Base-by-base conservation (phyloP, 83 land plant species). In the Picea mariana region DNA sequence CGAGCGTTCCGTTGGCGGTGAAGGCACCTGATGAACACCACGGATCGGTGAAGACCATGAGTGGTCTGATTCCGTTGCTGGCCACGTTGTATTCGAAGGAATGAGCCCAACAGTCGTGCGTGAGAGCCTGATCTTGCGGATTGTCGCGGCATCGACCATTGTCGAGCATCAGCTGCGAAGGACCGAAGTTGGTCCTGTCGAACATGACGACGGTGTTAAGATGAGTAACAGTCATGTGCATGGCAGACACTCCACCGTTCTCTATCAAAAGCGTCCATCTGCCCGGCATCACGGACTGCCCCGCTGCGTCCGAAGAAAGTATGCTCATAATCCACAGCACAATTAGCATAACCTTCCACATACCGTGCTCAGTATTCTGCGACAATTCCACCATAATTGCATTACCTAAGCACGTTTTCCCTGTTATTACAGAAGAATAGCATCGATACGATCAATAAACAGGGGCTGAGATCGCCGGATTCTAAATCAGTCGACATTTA, bases 21-120 rank as follows among this genome's bases (percentile, higher is more conserved):
- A 89, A 83, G 7, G 88, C 79, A 65, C 96, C 96, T 5, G 93
- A 91, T 71, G 92, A 89, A 83, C 96, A 93, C 96, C 96, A 93
- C 0, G 91, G 80, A 79, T 93, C 92, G 6, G 94, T 83, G 1
- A 72, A 6, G 64, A 93, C 78, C 23, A 69, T 81, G 20, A 93
- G 87, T 1, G 93, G 88, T 31, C 94, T 82, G 12, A 93, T 38
- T 11, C 49, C 47, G 66, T 91, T 90, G 42, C 83, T 18, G n/a
- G 77, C 63, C 3, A 92, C 47, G 81, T 90, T 80, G 66, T 88
- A 89, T 76, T 88, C 93, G 5, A 90, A 79, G 17, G 95, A 94
- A 69, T 94, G 97, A 11, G 93, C 95, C 78, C 79, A 88, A 82
- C 95, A 93, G 52, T 86, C 88, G 17, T 49, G 62, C 60, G 62